phyloP scores from a whole-genome alignment of 495 filamentous ascomycete genomes.

The Aspergillus taichungensis region DNA sequence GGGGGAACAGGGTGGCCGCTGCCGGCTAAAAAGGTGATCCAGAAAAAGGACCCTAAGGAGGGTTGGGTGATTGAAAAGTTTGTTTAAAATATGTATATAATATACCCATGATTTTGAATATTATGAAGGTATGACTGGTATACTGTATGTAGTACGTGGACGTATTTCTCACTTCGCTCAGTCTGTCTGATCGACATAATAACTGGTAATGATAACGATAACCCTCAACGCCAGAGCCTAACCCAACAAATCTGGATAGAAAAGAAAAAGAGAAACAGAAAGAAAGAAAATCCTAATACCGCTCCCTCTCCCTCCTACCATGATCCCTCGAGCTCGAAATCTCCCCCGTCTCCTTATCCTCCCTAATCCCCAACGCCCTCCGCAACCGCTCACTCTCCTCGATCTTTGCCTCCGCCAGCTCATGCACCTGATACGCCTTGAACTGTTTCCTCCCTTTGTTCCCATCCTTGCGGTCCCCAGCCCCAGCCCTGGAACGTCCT shows the following conservation, averaged over 20 bases:
- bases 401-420: slow-evolving; percentile 91
- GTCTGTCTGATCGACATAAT: too few relatives aligned
- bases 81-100: slow-evolving; percentile 25
- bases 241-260: neutral
- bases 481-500: slow-evolving; percentile 1
- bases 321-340: slow-evolving; percentile 38
- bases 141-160: neutral
- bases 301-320: slow-evolving; percentile 22
- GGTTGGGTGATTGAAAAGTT: slow-evolving; percentile 74
- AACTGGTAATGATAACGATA: neutral
- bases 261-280: neutral
- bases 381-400: slow-evolving; percentile 85
- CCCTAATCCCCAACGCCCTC: slow-evolving; percentile 79
- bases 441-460: slow-evolving; percentile 43
- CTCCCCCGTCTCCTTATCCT: slow-evolving; percentile 87
- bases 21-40: slow-evolving; percentile 71
- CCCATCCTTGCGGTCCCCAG: neutral
- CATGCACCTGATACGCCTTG: slow-evolving; percentile 93
- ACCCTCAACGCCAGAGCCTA: slow-evolving; percentile 5
- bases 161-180: too few relatives aligned
- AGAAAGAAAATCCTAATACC: slow-evolving; percentile 5
- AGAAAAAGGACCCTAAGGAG: slow-evolving; percentile 58
- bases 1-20: slow-evolving; percentile 74
- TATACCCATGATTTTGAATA: slow-evolving; percentile 17
- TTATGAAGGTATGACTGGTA: slow-evolving; percentile 10